Evolutionary conservation across 768 basidiomycete species (phyloP), one percentile per base, ranked within the genome.

Genomic region (Phanerochaete carnosa): DNA sequence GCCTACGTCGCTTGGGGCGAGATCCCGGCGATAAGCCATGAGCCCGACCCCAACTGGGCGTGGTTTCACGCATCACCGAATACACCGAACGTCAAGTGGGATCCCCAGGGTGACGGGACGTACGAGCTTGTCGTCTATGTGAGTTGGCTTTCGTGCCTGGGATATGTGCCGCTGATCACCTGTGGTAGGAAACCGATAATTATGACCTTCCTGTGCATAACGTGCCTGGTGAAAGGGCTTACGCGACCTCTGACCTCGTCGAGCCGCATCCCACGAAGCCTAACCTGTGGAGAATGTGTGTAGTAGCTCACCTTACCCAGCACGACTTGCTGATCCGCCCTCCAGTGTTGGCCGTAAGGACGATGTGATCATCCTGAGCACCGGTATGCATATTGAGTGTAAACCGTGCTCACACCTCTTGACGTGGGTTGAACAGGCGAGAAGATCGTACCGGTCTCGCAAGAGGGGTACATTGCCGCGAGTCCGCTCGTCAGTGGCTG

Each of bases 341-440:
- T 28, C 50, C 67, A 63, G 70, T 30, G 61, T 62, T 56, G 79
- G 77, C 9, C 67, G 77, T 16, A 62, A 60, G n/a, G 79, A 82
- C 59, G 80, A 82, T 54, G 78, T 79, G 58, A 78, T 81, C 58
- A 73, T 78, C 62, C 61, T 64, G 32, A 51, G 61, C 19, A 59
- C 61, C 13, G 64, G 64, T 63, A 25, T 9, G 58, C 39, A n/a
- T 22, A 37, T 51, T 32, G 29, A 15, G 23, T 33, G 11, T 37
- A 30, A 26, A 30, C 52, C 2, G 55, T 43, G 77, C 77, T 15
- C 65, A 12, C 25, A 15, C 7, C n/a, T 7, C 56, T 29, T 26
- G 51, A 19, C 19, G n/a, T n/a, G n/a, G n/a, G 12, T 13, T 5
- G 13, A 1, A 30, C 51, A 62, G 62, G 58, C 23, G 62, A 63